Conservation (phyloP, 345 rosid genomes). For the Carallia brachiata region DNA sequence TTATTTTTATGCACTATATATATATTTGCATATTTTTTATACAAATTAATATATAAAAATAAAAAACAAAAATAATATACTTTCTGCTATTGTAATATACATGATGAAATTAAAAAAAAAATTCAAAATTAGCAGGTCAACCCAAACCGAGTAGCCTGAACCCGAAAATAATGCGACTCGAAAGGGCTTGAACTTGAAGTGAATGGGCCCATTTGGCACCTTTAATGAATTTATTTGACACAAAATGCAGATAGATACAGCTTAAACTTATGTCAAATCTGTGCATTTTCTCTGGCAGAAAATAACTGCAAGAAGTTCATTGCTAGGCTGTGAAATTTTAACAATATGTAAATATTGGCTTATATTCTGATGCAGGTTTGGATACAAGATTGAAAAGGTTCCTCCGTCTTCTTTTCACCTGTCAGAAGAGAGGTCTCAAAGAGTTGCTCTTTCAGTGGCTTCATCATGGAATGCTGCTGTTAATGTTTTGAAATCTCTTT, state of each 20-base stretch:
- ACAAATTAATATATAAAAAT: no score
- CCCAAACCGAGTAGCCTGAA: no score
- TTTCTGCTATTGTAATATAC: no score
- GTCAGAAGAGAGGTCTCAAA: constrained; percentile 55
- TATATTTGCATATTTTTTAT: no score
- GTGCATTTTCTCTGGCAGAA: neutral
- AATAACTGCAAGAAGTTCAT: neutral
- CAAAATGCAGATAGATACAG: no score
- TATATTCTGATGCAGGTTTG: constrained; percentile 58
- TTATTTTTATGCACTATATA: no score
- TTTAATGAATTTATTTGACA: no score
- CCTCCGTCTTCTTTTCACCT: constrained; percentile 58
- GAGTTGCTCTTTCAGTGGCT: constrained; percentile 48
- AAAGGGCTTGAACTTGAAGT: no score
- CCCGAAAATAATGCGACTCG: no score
- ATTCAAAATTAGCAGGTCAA: neutral
- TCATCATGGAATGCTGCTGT: constrained; percentile 65
- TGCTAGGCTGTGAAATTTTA: neutral
- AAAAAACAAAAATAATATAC: no score
- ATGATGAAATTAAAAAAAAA: no score
- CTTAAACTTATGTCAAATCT: neutral
- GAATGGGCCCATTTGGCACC: no score
- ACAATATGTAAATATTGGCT: neutral
- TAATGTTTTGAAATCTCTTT: constrained; percentile 52
- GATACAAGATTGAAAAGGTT: constrained; percentile 73